These are phyloP conservation scores for Chytridium lagenaria DNA, from an alignment of 371 early-diverging fungal genomes.

Conservation along the genomic window DNA sequence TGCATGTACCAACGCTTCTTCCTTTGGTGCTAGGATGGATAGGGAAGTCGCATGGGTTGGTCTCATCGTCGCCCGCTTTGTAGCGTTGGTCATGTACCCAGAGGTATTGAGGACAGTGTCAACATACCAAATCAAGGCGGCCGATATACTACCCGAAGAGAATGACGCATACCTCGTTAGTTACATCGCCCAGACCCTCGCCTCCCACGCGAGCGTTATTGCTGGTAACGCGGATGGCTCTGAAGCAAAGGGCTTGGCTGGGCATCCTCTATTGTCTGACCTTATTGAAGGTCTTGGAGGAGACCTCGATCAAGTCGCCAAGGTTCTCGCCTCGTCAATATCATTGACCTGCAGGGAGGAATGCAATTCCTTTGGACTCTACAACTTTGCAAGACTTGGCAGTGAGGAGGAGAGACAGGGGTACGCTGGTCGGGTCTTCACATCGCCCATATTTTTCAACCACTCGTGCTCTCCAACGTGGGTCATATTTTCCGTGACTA, in stretches of 20 bases:
- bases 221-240: background rate
- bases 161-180: background rate
- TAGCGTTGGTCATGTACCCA: slow-evolving; percentile 25
- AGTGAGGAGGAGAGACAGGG: slow-evolving; percentile 34
- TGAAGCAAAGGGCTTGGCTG: background rate
- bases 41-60: slow-evolving; percentile 33
- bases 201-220: background rate
- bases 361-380: slow-evolving; percentile 58
- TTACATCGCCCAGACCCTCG: background rate
- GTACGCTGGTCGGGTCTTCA: slow-evolving; percentile 71
- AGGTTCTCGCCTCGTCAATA: slow-evolving; percentile 24
- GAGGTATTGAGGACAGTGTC: background rate
- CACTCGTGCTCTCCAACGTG: slow-evolving; percentile 77
- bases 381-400: slow-evolving; percentile 39
- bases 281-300: background rate
- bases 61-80: slow-evolving; percentile 20
- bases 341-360: slow-evolving; percentile 53
- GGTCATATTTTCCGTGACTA: slow-evolving; percentile 47
- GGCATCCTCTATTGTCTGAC: background rate
- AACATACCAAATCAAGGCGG: background rate
- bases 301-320: background rate
- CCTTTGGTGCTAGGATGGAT: slow-evolving; percentile 25
- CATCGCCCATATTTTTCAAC: slow-evolving; percentile 78
- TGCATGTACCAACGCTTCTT: slow-evolving; percentile 36
- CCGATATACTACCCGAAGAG: slow-evolving; percentile 18